Percentiles rank a stretch among this genome's conserved stretches.
Conservation (phyloP, 208 protist species). For the Crithidia brevicula region DNA sequence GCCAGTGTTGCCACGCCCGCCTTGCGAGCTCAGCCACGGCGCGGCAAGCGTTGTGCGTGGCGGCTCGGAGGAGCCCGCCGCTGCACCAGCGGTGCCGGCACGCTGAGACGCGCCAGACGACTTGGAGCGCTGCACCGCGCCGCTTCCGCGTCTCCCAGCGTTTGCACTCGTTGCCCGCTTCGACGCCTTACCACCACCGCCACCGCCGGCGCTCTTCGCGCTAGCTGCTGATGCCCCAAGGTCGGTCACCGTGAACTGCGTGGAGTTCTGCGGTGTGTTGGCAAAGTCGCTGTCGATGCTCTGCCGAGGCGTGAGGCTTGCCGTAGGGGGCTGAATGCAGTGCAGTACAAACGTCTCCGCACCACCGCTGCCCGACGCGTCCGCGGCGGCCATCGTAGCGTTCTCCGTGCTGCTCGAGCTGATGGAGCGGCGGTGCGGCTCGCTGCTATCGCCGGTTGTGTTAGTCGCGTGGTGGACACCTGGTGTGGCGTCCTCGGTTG, state of each 20-base stretch:
- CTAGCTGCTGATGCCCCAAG: constrained; percentile 4
- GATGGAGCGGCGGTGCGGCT: constrained; percentile 17
- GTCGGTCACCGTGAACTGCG: constrained; percentile 18
- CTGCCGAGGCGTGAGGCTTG: constrained; percentile 3
- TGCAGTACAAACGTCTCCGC: constrained; percentile 23
- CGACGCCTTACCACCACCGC: background rate
- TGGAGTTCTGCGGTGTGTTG: constrained; percentile 12
- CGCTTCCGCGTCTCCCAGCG: constrained; percentile 16
- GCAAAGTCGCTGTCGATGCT: constrained; percentile 8
- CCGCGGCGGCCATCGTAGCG: background rate
- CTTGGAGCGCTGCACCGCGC: constrained; percentile 17
- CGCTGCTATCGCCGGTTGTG: background rate
- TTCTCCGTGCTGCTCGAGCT: constrained; percentile 32
- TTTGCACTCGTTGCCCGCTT: constrained; percentile 26
- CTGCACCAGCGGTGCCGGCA: background rate
- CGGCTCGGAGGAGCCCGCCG: background rate
- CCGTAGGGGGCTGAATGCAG: constrained; percentile 20
- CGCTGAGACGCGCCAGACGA: constrained; percentile 9
- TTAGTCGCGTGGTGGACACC: background rate
- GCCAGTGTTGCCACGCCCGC: constrained; percentile 1
- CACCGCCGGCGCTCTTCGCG: background rate
- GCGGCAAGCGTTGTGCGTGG: constrained; percentile 4
- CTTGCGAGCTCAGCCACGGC: constrained; percentile 11
- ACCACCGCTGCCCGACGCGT: background rate
- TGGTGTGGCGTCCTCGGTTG: constrained; percentile 2